Base-by-base conservation (phyloP, 1,139 yeast genomes). In the Taiozyma sp. region DNA sequence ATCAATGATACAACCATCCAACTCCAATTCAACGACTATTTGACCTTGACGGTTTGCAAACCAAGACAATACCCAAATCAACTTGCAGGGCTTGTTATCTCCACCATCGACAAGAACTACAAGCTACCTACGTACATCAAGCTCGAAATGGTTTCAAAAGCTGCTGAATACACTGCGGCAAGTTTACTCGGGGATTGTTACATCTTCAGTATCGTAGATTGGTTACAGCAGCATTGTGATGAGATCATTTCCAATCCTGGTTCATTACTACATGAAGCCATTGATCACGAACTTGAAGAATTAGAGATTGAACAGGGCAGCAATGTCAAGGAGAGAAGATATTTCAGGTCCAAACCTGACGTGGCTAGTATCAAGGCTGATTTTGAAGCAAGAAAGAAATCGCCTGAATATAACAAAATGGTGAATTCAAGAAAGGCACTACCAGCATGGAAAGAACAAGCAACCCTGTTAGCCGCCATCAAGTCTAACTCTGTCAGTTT, bases 381-480 rank as follows among this genome's bases (percentile, higher is more conserved):
- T 36, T 67, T 69, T 51, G 47, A 45, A 8, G 48, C 47, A 46
- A 61, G 75, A 52, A 47, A 55, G 1, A 43, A 54, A 22, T 51
- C 64, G 0, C 8, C 57, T 0, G 68, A 66, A 36, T 72, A 68
- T 52, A 56, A 66, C 12, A 47, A 58, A 2, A 78, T 81, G 74
- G 50, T 75, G 12, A 52, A 57, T 2, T 67, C 71, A 12, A 76
- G 98, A 57, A 59, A 75, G 14, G 65, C 66, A 4, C 70, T 93
- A 36, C 98, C 99, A 0, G 98, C 98, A 0, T 92, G 96, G 96
- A 66, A 72, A 12, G 86, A 85, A 64, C 75, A 73, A 48, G 70
- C 78, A 0, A 73, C 76, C 6, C 75, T 93, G 45, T 74, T 88
- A 1, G 64, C 78, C 0, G 67, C 82, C 4, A 80, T 93, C 7